phyloP scores from a whole-genome alignment of 768 basidiomycete genomes.

The Kwoniella heveanensis region DNA sequence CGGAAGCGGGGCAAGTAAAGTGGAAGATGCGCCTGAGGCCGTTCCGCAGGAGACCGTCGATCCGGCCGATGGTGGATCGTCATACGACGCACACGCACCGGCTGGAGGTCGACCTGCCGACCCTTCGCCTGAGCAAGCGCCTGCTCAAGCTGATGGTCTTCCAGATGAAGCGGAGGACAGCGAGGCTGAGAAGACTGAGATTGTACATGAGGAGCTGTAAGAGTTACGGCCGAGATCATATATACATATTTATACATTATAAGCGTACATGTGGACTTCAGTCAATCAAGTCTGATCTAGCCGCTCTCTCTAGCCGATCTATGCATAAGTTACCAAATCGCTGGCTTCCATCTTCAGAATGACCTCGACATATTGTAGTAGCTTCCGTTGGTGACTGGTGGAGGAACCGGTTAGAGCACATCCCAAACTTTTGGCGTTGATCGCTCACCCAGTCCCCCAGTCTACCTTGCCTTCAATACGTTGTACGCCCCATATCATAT shows the following conservation, averaged over 20 bases:
- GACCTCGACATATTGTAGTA: too few species aligned
- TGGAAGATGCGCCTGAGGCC: conserved; percentile 34
- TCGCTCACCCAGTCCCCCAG: background rate
- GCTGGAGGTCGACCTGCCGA: conserved; percentile 1
- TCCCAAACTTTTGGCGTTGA: background rate
- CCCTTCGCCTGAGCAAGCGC: conserved; percentile 12
- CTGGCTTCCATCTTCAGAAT: too few species aligned
- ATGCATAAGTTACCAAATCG: too few species aligned
- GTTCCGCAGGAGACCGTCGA: conserved; percentile 24
- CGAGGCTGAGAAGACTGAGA: conserved; percentile 15
- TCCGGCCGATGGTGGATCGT: conserved; percentile 12
- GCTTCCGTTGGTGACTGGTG: background rate
- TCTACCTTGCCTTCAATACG: too few species aligned
- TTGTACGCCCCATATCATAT: too few species aligned
- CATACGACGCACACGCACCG: conserved; percentile 13
- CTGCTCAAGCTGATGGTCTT: background rate
- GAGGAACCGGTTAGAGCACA: background rate
- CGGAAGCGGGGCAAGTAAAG: conserved; percentile 9
- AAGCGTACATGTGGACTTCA: too few species aligned
- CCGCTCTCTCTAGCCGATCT: background rate
- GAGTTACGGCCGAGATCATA: background rate
- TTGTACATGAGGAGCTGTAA: conserved; percentile 21
- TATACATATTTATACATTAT: background rate
- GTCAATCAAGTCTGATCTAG: too few species aligned
- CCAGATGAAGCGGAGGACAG: background rate